phyloP scores from a whole-genome alignment of 768 basidiomycete genomes.

The Porpolomopsis calyptriformis region DNA sequence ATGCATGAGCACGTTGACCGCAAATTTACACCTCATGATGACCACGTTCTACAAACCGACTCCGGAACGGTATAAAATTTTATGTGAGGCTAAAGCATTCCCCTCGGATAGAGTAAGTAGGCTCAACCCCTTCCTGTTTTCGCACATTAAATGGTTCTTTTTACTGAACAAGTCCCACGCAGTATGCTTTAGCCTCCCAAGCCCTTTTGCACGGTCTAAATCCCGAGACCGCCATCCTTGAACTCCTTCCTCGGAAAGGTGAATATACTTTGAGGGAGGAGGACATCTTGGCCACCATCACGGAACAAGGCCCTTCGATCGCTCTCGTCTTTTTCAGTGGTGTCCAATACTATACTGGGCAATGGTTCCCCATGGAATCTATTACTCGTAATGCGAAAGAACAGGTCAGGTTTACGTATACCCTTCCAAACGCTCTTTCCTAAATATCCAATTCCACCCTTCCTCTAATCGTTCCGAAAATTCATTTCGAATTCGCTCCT shows the following conservation, averaged over 20 bases:
- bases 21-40: conserved; percentile 94
- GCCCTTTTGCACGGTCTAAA: conserved; percentile 67
- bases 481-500: conserved; percentile 10
- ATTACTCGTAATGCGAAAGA: conserved; percentile 80
- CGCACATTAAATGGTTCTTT: conserved; percentile 10
- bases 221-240: conserved; percentile 63
- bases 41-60: conserved; percentile 90
- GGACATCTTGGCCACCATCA: conserved; percentile 74
- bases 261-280: conserved; percentile 81
- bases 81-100: conserved; percentile 91
- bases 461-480: conserved; percentile 2
- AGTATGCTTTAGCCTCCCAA: conserved; percentile 98
- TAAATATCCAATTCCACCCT: not conserved
- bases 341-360: conserved; percentile 96
- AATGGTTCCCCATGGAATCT: conserved; percentile 78
- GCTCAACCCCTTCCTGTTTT: conserved; percentile 8
- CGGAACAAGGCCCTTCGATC: conserved; percentile 62
- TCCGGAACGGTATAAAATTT: conserved; percentile 74
- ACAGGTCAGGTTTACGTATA: conserved; percentile 32
- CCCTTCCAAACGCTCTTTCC: not conserved
- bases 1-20: conserved; percentile 90
- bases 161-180: conserved; percentile 3
- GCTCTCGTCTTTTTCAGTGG: conserved; percentile 90
- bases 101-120: conserved; percentile 84
- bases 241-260: conserved; percentile 67